Percentiles rank a stretch among this genome's conserved stretches.
Conservation (phyloP, 2,329 filamentous ascomycete genomes). For the Sclerotinia nivalis region DNA sequence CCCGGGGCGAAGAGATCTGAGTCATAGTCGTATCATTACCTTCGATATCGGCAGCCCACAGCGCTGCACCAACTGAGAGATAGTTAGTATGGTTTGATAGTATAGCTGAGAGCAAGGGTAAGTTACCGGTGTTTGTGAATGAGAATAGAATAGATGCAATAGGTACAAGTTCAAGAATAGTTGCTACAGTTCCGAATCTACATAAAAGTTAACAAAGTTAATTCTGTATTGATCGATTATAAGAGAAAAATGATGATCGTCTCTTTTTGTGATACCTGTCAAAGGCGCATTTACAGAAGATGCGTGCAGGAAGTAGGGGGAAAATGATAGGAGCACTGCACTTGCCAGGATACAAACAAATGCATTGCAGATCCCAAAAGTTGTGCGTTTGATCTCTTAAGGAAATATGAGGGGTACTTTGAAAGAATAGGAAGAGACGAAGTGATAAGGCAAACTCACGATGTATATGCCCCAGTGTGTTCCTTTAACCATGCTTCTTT, state of each 20-base stretch:
- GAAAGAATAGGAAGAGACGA: not conserved
- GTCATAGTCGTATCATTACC: slow-evolving; percentile 37
- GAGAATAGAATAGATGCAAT: slow-evolving; percentile 79
- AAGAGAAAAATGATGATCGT: not conserved
- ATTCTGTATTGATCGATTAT: not conserved
- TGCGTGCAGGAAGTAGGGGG: not conserved
- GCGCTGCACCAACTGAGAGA: slow-evolving; percentile 74
- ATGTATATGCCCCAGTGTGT: slow-evolving; percentile 75
- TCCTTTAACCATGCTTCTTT: slow-evolving; percentile 68
- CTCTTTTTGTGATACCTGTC: slow-evolving; percentile 19
- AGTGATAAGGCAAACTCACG: slow-evolving; percentile 53
- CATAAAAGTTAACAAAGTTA: slow-evolving; percentile 40
- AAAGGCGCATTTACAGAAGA: slow-evolving; percentile 12
- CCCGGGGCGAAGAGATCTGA: slow-evolving; percentile 32
- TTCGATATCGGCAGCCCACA: slow-evolving; percentile 93
- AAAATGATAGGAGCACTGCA: not conserved
- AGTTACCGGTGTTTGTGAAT: slow-evolving; percentile 77
- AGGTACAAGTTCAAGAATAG: slow-evolving; percentile 81
- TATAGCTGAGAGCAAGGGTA: not conserved
- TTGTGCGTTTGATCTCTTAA: not conserved
- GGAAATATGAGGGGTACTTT: not conserved
- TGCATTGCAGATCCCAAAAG: slow-evolving; percentile 5
- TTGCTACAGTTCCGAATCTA: slow-evolving; percentile 74
- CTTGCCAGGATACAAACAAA: not conserved
- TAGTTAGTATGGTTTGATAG: slow-evolving; percentile 7